Base-by-base conservation (phyloP, 2,329 filamentous ascomycete species). In the Dothiorella sarmentorum region DNA sequence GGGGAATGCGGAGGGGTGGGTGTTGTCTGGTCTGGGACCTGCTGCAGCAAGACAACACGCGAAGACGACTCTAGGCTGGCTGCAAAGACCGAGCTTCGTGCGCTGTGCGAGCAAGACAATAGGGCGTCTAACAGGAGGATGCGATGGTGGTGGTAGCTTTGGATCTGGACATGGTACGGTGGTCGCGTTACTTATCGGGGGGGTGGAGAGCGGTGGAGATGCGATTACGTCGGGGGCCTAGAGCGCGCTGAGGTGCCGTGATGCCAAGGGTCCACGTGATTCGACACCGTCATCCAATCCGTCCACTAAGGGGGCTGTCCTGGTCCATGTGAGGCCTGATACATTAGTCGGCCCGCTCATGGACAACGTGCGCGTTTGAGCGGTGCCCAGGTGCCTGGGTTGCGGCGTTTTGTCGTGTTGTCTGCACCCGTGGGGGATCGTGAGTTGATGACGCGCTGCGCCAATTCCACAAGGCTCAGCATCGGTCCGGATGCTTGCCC, bases 21-120 rank as follows among this genome's bases (percentile, higher is more conserved):
- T 24, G 45, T 31, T 37, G 33, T 42, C 37, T 59, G 64, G 66
- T 65, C 59, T 66, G 18, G 61, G 63, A 31, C 67, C 66, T 72
- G 70, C 67, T 66, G 63, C 62, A 71, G 65, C 70, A 67, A 65
- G 64, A 67, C 70, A 72, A 70, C 69, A 63, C 44, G 65, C 68
- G 71, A 62, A 68, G 64, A 68, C 67, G 65, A 64, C 69, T 75
- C 72, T 65, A 71, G 69, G 71, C 72, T 74, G 72, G 72, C 68
- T 74, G 72, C 72, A 64, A 66, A 72, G 73, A 75, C 68, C 63
- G 66, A 68, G 63, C 63, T 62, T 64, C 67, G 64, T 66, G 56
- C 67, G 69, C 65, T 71, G 70, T 64, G 66, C 70, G 53, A 69
- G 71, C 70, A 64, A 22, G 35, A 38, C 15, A 10, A 26, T 6